Conservation (phyloP, 305 asterid genomes). For the Solanum aculeatissimum region DNA sequence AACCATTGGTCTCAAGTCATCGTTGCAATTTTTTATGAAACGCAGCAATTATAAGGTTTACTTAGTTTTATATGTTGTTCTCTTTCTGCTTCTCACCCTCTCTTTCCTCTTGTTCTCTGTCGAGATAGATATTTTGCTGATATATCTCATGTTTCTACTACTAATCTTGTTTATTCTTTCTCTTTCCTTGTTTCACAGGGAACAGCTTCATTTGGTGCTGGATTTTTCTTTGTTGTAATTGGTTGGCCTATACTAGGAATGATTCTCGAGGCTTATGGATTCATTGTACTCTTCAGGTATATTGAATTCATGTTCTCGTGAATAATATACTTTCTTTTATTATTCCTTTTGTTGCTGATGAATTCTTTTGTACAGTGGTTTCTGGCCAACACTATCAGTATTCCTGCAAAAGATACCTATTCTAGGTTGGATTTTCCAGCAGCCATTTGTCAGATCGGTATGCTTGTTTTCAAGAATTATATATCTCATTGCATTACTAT, state of each 20-base stretch:
- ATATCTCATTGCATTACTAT: background rate
- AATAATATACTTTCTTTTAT: background rate
- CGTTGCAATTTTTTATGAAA: conserved; percentile 44
- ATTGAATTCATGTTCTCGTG: background rate
- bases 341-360: conserved; percentile 8
- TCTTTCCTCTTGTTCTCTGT: background rate
- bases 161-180: background rate
- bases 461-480: background rate
- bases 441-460: conserved; percentile 40
- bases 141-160: background rate
- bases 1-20: conserved; percentile 65
- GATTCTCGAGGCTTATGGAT: conserved; percentile 56
- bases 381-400: conserved; percentile 46
- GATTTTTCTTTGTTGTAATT: conserved; percentile 44
- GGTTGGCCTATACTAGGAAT: conserved; percentile 64
- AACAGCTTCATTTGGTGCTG: conserved; percentile 35
- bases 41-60: conserved; percentile 48
- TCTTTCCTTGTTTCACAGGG: conserved; percentile 28
- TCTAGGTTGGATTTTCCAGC: conserved; percentile 43
- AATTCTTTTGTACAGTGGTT: conserved; percentile 29
- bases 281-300: conserved; percentile 54
- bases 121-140: background rate
- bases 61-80: background rate
- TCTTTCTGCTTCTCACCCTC: background rate
- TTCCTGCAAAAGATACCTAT: conserved; percentile 49